These are phyloP conservation scores for Hypoxylon intermedium DNA, from an alignment of 495 filamentous ascomycete species.

Conservation along the genomic window DNA sequence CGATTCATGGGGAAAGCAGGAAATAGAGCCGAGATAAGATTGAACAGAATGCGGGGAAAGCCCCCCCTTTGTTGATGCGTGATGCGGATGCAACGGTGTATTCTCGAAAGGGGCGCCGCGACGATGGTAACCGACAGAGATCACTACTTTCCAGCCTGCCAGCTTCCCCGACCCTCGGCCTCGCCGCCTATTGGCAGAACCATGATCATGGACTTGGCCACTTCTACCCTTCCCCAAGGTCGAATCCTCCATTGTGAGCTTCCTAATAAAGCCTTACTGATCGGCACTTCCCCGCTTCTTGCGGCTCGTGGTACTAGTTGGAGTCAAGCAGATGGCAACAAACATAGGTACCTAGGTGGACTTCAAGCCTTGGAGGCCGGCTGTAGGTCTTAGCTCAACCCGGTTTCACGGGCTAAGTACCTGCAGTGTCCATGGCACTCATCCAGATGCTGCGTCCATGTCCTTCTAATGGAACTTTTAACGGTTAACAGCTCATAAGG, in stretches of 20 bases:
- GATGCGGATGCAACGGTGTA: constrained; percentile 14
- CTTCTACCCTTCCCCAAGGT: constrained; percentile 2
- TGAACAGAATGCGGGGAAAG: constrained; percentile 36
- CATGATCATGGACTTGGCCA: background rate
- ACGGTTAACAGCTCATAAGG: no score
- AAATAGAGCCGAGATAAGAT: constrained; percentile 33
- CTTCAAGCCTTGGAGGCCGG: no score
- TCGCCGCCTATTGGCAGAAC: constrained; percentile 18
- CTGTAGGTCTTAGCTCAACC: no score
- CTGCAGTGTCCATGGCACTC: no score
- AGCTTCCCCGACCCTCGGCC: background rate
- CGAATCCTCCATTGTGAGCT: constrained; percentile 25
- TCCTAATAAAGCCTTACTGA: constrained; percentile 30
- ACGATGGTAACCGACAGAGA: constrained; percentile 17
- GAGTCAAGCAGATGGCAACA: constrained; percentile 14
- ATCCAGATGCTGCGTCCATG: no score
- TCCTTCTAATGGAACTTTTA: no score
- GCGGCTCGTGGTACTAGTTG: constrained; percentile 22
- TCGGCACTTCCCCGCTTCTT: constrained; percentile 32
- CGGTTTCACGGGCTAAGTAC: no score
- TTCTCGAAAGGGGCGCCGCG: constrained; percentile 23
- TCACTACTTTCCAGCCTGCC: constrained; percentile 2
- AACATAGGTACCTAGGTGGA: constrained; percentile 6
- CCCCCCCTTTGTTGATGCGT: background rate
- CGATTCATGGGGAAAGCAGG: constrained; percentile 15